These are phyloP conservation scores for Trypanosoma vivax DNA, from an alignment of 208 protist genomes.

Conservation along the genomic window DNA sequence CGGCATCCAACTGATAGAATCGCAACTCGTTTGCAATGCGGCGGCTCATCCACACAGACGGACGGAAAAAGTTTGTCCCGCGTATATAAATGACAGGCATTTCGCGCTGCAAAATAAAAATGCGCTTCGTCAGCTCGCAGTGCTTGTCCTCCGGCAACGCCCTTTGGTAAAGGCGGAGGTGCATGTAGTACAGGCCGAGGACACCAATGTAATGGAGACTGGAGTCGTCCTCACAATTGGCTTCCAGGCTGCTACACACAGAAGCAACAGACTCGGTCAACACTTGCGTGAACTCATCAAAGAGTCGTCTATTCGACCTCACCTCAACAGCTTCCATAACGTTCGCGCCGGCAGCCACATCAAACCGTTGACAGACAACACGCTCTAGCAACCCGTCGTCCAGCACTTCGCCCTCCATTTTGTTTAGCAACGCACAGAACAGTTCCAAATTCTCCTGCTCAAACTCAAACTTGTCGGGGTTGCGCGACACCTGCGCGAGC, in stretches of 20 bases:
- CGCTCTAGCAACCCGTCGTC: conserved; percentile 63
- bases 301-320: conserved; percentile 41
- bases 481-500: conserved; percentile 35
- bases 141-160: background rate
- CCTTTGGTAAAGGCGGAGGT: conserved; percentile 38
- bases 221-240: conserved; percentile 30
- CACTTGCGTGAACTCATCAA: conserved; percentile 43
- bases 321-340: conserved; percentile 24
- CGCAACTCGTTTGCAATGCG: conserved; percentile 19
- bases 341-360: conserved; percentile 16
- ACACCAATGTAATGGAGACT: conserved; percentile 45
- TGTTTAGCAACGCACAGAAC: conserved; percentile 49
- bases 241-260: conserved; percentile 20
- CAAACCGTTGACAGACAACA: conserved; percentile 56
- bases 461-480: conserved; percentile 36
- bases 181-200: conserved; percentile 62
- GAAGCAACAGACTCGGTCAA: conserved; percentile 23
- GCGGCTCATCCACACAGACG: conserved; percentile 23
- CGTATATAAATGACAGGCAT: conserved; percentile 37
- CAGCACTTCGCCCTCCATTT: conserved; percentile 56
- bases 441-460: conserved; percentile 33
- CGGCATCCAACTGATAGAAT: conserved; percentile 15
- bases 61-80: conserved; percentile 16
- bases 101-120: conserved; percentile 43
- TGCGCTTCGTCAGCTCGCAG: conserved; percentile 10